Evolutionary conservation across 2,329 filamentous ascomycete species (phyloP), one percentile per base, ranked within the genome.

Genomic region (Cladosporium sphaerospermum): DNA sequence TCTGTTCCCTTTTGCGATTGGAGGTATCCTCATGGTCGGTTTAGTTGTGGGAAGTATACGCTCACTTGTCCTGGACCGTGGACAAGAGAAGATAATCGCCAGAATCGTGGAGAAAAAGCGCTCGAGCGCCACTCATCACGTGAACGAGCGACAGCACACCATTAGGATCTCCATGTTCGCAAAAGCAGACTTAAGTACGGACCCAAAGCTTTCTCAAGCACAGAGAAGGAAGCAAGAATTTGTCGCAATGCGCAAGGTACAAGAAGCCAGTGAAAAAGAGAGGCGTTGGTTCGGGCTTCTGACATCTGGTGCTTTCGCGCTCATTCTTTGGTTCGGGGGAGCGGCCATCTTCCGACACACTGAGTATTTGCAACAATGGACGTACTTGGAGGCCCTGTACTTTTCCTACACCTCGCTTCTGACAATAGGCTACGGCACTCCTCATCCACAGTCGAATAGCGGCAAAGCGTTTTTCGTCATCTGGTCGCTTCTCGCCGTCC

Each of bases 381-480:
- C 69, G 3, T 80, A 80, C 62, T 80, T 80, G 54, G 62, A 73
- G 4, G 66, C 73, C 0, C 62, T 81, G 1, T 81, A 81, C 61
- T 81, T 80, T 59, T 67, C 75, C 4, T 81, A 78, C 58, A 74
- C 72, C 0, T 73, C 72, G 4, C 71, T 81, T 9, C 61, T 79
- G 23, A 81, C 78, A 0, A 78, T 81, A 42, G 78, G 78, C 2
- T 81, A 81, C 56, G 78, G 78, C 28, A 77, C 80, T 57, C 67
- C 72, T 18, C 65, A 67, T 1, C 74, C 73, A 0, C 64, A 67
- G 11, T 75, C 71, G 47, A 80, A 79, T 56, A 71, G 74, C 10
- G 76, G 76, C 8, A 78, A 75, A 59, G 70, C 76, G 1, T 80
- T 81, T 58, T 81, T 80, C 59, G 76, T 81, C 1, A 74, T 81